Base-by-base conservation (phyloP, 2,329 filamentous ascomycete species). In the Saccharata proteae region DNA sequence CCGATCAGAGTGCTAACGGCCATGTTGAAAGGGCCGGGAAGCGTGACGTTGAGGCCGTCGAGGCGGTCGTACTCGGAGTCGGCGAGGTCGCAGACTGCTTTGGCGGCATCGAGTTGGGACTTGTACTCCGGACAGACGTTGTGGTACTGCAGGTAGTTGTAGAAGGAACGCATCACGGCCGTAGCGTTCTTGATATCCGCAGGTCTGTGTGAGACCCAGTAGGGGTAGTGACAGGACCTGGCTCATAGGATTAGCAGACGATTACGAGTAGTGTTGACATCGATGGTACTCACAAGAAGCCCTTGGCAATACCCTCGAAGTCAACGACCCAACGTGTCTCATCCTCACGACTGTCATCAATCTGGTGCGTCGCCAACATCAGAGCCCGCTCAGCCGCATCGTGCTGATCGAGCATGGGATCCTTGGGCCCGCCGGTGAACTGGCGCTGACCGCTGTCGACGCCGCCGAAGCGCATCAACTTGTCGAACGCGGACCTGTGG, bases 71-170 rank as follows among this genome's bases (percentile, higher is more conserved):
- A 64, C 53, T 96, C 83, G 2, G 59, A 46, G 3, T 72, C 65
- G 2, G 81, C 83, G 10, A 64, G 48, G 13, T 74, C 67, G 44
- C 84, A 93, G 16, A 88, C 51, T 1, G 52, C 51, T 6, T 78
- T 62, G 0, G 86, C 84, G 0, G 65, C 60, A 11, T 70, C 57
- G 36, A 96, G 64, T 40, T 88, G 71, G 1, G 67, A 60, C 0
- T 56, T 62, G 48, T 86, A 80, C 51, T 96, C 90, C 0, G 80
- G 78, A 46, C 85, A 93, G 11, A 92, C 88, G 21, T 80, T 71
- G 47, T 96, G 86, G 38, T 80, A 71, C 7, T 86, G 64, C 1
- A 96, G 64, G 43, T 94, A 98, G 41, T 83, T 81, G 40, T 93
- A 71, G 49, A 96, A 96, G 48, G 90, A 93, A 37, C 74, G 71